Evolutionary conservation across 2,329 filamentous ascomycete species (phyloP).

Genomic region (Beauveria sp.): DNA sequence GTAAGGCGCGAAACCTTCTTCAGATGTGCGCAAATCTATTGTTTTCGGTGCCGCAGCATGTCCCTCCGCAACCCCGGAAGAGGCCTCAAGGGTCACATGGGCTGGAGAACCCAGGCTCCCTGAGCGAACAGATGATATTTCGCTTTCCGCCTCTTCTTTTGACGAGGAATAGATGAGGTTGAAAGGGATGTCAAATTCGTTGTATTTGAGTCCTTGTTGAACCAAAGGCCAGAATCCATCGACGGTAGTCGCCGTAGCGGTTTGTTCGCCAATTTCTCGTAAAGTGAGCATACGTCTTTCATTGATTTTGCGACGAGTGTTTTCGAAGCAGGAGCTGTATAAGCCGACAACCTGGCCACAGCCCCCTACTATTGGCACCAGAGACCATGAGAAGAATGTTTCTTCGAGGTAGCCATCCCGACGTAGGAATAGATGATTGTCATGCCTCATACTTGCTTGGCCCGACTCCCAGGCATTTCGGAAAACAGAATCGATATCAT

Average conservation of each 20-base stretch:
- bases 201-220: conserved; percentile 60
- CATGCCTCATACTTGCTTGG: conserved; percentile 77
- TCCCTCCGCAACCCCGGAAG: conserved; percentile 57
- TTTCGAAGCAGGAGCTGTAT: conserved; percentile 77
- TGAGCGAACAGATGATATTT: conserved; percentile 64
- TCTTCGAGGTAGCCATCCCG: conserved; percentile 68
- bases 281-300: conserved; percentile 74
- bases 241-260: conserved; percentile 63
- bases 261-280: conserved; percentile 69
- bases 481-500: conserved; percentile 61
- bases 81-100: conserved; percentile 62
- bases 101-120: conserved; percentile 55
- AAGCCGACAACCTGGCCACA: conserved; percentile 69
- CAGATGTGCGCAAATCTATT: conserved; percentile 62
- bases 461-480: conserved; percentile 59
- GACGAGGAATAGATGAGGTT: conserved; percentile 68
- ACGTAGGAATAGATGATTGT: conserved; percentile 67
- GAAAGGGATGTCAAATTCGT: conserved; percentile 70
- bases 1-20: conserved; percentile 67
- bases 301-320: conserved; percentile 69
- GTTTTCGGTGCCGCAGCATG: conserved; percentile 53
- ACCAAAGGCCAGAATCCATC: conserved; percentile 68
- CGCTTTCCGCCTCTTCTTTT: conserved; percentile 60
- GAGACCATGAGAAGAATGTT: conserved; percentile 75
- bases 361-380: conserved; percentile 67